Conservation (phyloP, 116 monocot species). For the Papilionanthe hybrid region DNA sequence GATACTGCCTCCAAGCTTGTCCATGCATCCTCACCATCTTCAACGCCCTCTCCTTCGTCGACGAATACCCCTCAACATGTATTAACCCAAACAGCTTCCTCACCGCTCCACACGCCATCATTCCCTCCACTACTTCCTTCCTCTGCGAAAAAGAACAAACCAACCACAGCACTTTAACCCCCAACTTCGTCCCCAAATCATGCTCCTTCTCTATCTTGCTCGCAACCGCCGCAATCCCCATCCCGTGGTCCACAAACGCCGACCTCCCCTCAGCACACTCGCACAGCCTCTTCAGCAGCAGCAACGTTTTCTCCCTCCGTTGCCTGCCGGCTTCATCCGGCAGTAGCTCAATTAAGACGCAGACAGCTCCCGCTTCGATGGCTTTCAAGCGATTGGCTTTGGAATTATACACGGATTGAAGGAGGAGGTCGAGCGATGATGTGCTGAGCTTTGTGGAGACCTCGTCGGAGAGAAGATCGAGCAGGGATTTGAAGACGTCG, state of each 20-base stretch:
- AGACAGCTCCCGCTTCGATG: slow-evolving; percentile 36
- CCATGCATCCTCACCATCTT: slow-evolving; percentile 12
- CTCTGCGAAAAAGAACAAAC: slow-evolving; percentile 21
- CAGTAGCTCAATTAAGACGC: slow-evolving; percentile 38
- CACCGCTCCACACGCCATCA: slow-evolving; percentile 46
- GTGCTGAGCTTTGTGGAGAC: slow-evolving; percentile 34
- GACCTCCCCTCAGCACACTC: slow-evolving; percentile 56
- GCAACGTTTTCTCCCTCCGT: slow-evolving; percentile 32
- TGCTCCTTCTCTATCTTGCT: slow-evolving; percentile 37
- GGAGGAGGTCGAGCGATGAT: slow-evolving; percentile 34
- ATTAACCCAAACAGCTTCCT: slow-evolving; percentile 33
- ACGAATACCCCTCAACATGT: slow-evolving; percentile 12
- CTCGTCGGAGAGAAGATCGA: slow-evolving; percentile 33
- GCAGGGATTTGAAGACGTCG: slow-evolving; percentile 31
- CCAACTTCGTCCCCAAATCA: slow-evolving; percentile 27
- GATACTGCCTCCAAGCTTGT: slow-evolving; percentile 9
- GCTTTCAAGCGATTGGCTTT: slow-evolving; percentile 35
- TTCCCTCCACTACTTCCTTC: slow-evolving; percentile 35
- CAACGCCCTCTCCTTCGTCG: slow-evolving; percentile 12
- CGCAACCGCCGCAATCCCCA: slow-evolving; percentile 44
- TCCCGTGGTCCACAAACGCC: slow-evolving; percentile 33
- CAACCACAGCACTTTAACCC: slow-evolving; percentile 28
- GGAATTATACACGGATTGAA: slow-evolving; percentile 15
- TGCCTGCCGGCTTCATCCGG: slow-evolving; percentile 27
- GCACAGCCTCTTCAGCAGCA: slow-evolving; percentile 43